Conservation (phyloP, 192 early-diverging fungal species). For the Umbelopsis sp. region DNA sequence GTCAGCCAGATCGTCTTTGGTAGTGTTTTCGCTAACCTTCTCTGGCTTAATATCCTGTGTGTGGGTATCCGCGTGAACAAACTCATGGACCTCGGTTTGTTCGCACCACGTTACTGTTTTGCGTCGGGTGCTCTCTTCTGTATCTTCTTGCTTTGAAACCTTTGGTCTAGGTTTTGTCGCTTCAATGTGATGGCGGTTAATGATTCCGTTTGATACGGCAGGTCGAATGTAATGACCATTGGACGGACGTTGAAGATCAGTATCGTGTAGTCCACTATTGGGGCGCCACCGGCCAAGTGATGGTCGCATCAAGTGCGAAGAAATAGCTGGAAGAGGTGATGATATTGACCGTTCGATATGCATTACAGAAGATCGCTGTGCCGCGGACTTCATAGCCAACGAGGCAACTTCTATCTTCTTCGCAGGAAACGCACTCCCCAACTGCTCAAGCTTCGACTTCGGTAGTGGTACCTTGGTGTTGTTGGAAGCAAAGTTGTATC, state of each 20-base stretch:
- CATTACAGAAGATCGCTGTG: constrained; percentile 7
- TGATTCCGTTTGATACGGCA: background rate
- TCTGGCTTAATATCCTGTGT: background rate
- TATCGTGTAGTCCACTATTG: constrained; percentile 1
- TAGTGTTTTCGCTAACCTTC: background rate
- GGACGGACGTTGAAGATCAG: background rate
- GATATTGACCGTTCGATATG: constrained; percentile 3
- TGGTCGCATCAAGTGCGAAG: background rate
- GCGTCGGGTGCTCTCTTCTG: background rate
- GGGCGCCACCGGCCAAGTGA: background rate
- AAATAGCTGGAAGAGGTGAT: constrained; percentile 9
- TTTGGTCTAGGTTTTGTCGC: background rate
- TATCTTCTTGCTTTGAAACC: background rate
- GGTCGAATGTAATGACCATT: background rate
- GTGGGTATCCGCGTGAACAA: background rate
- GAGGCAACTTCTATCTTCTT: constrained; percentile 18
- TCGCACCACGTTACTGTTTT: constrained; percentile 15
- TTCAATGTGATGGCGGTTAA: background rate
- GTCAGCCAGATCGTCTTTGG: background rate
- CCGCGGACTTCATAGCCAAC: constrained; percentile 3
- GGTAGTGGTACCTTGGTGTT: background rate
- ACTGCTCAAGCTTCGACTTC: background rate
- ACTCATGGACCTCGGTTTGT: constrained; percentile 1
- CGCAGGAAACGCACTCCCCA: constrained; percentile 9
- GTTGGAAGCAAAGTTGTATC: constrained; percentile 7